Evolutionary conservation across 306 rosid species (phyloP), one percentile per base, ranked within the genome.

Genomic region (Dryas alaskensis): DNA sequence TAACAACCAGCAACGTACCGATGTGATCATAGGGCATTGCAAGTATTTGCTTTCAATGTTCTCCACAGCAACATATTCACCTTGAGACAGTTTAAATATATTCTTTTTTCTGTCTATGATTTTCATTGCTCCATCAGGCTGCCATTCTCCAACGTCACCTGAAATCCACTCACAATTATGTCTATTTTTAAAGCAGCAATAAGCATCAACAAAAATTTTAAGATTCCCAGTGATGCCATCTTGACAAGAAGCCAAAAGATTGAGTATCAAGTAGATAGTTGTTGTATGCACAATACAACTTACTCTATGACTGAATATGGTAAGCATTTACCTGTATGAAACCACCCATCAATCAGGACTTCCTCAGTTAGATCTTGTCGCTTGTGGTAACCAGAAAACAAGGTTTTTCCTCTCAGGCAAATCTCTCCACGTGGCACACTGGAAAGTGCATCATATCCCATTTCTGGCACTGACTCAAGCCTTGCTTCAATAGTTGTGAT

Each of bases 61-160:
- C 85, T 93, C 97, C 50, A 93, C 96, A 8, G 97, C 92, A 50
- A 93, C 86, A 67, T 93, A 93, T 83, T 93, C 98, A 61, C 97
- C 98, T 81, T 94, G 98, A 52, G 97, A 91, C 76, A 94, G 84
- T 87, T 94, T 94, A 60, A 91, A 94, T 73, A 94, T 89, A 37
- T 91, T 89, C 86, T 91, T 94, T 71, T 89, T 94, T 67, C 98
- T 81, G 75, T 94, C 98, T 55, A 94, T 91, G 48, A 94, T 84
- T 86, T 86, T 91, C 98, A 94, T 87, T 61, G 96, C 79, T 81
- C 98, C 98, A 79, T 84, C 69, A 9, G 90, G 84, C 79, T 89
- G 96, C 96, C 92, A 89, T 81, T 94, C 98, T 78, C 98, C 98
- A 76, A 94, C 89, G 81, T 94, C 98, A 80, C 98, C 98, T 94